Conservation (phyloP, 257 asterid genomes). For the Nicotiana obtusifolia region DNA sequence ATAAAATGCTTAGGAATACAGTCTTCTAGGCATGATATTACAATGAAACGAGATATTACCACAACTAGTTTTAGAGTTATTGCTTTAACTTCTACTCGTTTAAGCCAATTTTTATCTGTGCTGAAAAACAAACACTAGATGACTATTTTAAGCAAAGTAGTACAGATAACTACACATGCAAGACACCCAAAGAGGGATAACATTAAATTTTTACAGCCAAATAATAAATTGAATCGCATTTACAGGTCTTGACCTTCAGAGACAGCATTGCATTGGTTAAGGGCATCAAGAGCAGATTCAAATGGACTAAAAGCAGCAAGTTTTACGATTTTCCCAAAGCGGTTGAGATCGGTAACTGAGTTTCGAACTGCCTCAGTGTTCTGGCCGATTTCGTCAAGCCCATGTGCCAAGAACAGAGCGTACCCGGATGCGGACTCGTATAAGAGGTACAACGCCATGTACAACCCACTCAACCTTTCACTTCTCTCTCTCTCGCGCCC, state of each 20-base stretch:
- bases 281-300: constrained; percentile 89
- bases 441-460: constrained; percentile 59
- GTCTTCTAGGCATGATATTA: too few relatives aligned
- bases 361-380: constrained; percentile 71
- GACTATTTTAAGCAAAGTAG: too few relatives aligned
- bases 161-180: too few relatives aligned
- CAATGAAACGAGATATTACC: too few relatives aligned
- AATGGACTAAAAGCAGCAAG: constrained; percentile 67
- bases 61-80: too few relatives aligned
- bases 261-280: constrained; percentile 78
- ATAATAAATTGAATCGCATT: background rate
- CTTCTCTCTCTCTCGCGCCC: too few relatives aligned
- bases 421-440: constrained; percentile 91
- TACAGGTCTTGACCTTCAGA: constrained; percentile 57
- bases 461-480: background rate
- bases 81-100: too few relatives aligned
- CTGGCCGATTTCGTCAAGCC: constrained; percentile 86
- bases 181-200: background rate
- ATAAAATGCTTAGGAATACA: too few relatives aligned
- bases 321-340: constrained; percentile 77
- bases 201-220: background rate
- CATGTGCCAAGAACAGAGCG: constrained; percentile 50
- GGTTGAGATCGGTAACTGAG: constrained; percentile 62
- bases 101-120: too few relatives aligned
- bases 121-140: too few relatives aligned